Evolutionary conservation across 2,329 filamentous ascomycete species (phyloP).

Genomic region (Calonectria pseudoreteaudii): DNA sequence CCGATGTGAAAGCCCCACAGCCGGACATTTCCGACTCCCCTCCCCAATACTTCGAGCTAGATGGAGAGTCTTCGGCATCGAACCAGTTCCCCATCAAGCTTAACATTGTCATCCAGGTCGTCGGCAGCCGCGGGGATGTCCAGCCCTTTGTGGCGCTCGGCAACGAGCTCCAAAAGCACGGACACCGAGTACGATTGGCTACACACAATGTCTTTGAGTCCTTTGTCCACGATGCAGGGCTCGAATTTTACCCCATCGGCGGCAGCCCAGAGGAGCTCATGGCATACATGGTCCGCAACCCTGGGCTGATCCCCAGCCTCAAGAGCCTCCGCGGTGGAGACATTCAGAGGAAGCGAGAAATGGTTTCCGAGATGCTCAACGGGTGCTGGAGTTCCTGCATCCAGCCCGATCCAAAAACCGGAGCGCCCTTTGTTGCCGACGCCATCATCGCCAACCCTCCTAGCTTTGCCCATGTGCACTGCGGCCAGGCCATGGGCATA

Average conservation of each 20-base stretch:
- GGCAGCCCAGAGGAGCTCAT: constrained; percentile 55
- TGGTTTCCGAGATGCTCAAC: constrained; percentile 44
- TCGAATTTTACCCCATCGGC: constrained; percentile 68
- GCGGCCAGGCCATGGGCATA: constrained; percentile 56
- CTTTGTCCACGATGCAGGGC: constrained; percentile 59
- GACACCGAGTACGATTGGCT: constrained; percentile 79
- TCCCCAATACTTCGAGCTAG: constrained; percentile 3
- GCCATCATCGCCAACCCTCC: constrained; percentile 64
- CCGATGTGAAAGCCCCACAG: constrained; percentile 25
- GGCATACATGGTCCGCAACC: constrained; percentile 47
- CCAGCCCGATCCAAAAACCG: constrained; percentile 17
- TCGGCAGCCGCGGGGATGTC: constrained; percentile 82
- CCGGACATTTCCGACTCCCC: constrained; percentile 1
- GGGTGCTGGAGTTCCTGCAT: constrained; percentile 47
- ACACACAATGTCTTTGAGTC: constrained; percentile 67
- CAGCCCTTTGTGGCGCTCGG: constrained; percentile 82
- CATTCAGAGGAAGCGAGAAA: constrained; percentile 41
- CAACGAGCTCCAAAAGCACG: constrained; percentile 75
- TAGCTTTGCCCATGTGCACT: constrained; percentile 62
- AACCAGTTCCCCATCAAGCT: constrained; percentile 24
- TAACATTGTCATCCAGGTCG: constrained; percentile 86
- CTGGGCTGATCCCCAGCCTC: constrained; percentile 45
- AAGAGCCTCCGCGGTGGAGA: constrained; percentile 42
- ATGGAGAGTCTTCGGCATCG: not conserved
- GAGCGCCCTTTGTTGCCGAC: constrained; percentile 59